A percentile compares a stretch with the other conserved stretches of the same genome.
These are phyloP conservation scores for Stellera chamaejasme DNA, from an alignment of 345 rosid species.

Conservation along the genomic window DNA sequence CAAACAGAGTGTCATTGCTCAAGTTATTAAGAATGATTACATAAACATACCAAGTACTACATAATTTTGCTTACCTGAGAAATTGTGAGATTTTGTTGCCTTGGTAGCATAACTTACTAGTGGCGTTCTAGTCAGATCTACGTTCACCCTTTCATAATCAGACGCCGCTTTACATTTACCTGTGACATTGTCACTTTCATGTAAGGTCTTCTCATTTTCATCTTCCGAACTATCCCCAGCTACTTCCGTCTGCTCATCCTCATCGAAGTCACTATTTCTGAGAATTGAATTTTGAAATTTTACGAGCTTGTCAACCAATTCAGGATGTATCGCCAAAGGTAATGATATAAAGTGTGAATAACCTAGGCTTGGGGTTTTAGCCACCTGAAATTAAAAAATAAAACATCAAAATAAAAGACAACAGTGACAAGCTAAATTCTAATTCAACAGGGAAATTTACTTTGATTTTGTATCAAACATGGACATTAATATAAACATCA, in stretches of 20 bases:
- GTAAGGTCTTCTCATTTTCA: constrained; percentile 19
- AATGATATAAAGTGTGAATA: constrained; percentile 91
- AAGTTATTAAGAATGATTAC: no score
- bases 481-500: no score
- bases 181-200: constrained; percentile 22
- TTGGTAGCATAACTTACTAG: constrained; percentile 58
- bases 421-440: no score
- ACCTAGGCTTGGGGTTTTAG: constrained; percentile 48
- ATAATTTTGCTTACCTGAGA: constrained; percentile 35
- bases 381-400: constrained; percentile 38
- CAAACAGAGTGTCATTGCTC: no score
- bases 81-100: constrained; percentile 37
- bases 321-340: constrained; percentile 79
- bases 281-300: constrained; percentile 63
- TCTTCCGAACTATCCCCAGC: constrained; percentile 26
- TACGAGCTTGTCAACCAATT: constrained; percentile 66
- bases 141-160: constrained; percentile 35
- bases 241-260: constrained; percentile 24
- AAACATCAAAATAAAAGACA: background rate
- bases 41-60: no score
- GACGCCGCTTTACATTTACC: constrained; percentile 43
- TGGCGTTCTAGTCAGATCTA: constrained; percentile 42
- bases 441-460: background rate
- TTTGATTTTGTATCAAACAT: no score
- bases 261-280: constrained; percentile 24